These are phyloP conservation scores for Microdochium trichocladiopsis DNA, from an alignment of 2,329 filamentous ascomycete genomes.

Conservation along the genomic window DNA sequence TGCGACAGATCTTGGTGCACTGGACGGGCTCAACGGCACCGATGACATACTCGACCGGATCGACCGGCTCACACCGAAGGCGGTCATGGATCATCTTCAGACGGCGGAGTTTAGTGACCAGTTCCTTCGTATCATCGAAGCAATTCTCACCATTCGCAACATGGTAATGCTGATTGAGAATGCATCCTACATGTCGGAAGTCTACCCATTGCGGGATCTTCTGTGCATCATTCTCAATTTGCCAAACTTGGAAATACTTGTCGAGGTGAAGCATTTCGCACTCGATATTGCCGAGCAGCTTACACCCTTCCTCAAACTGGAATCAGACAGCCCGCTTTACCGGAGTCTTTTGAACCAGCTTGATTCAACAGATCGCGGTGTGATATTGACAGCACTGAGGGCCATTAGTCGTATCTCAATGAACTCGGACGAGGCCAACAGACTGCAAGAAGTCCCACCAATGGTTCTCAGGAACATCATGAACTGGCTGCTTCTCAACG, in stretches of 20 bases:
- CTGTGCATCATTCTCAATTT: constrained; percentile 77
- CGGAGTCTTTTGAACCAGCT: constrained; percentile 60
- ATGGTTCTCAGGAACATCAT: constrained; percentile 60
- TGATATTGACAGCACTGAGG: constrained; percentile 71
- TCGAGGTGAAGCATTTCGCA: constrained; percentile 84
- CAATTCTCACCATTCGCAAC: constrained; percentile 81
- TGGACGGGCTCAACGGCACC: constrained; percentile 59
- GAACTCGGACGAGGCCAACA: constrained; percentile 73
- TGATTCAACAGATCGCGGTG: constrained; percentile 68
- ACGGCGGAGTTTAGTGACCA: constrained; percentile 63
- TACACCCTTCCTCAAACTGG: constrained; percentile 71
- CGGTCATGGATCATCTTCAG: constrained; percentile 63
- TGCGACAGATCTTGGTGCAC: constrained; percentile 40
- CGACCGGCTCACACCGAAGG: constrained; percentile 48
- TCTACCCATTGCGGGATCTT: constrained; percentile 71
- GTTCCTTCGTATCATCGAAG: constrained; percentile 75
- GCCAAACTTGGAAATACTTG: constrained; percentile 62
- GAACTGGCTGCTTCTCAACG: constrained; percentile 72
- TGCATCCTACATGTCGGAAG: constrained; percentile 69
- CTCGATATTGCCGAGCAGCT: constrained; percentile 89
- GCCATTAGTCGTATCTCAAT: constrained; percentile 84
- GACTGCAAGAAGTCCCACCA: constrained; percentile 63
- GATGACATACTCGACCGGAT: constrained; percentile 68
- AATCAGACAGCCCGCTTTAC: constrained; percentile 72
- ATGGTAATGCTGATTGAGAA: constrained; percentile 95